Evolutionary conservation across 345 rosid species (phyloP).

Genomic region (Eucalyptus sp.): DNA sequence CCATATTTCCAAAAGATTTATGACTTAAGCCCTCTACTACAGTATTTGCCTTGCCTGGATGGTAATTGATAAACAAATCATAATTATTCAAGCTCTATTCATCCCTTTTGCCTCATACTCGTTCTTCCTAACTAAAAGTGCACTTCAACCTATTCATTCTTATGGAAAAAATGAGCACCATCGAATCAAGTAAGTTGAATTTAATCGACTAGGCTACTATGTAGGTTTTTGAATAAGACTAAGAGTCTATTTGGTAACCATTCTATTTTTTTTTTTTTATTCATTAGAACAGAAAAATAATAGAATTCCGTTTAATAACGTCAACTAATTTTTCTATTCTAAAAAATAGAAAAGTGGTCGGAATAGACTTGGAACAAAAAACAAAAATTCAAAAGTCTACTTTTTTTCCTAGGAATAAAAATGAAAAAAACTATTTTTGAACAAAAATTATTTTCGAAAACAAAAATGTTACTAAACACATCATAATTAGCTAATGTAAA

Average conservation of each 20-base stretch:
- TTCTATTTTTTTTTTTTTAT: too few relatives aligned
- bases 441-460: accelerated
- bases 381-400: accelerated
- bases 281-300: accelerated
- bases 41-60: accelerated
- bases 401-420: too few relatives aligned
- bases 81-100: background rate
- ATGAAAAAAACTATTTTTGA: accelerated
- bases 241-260: accelerated
- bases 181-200: background rate
- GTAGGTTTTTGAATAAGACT: background rate
- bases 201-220: accelerated
- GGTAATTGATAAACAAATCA: background rate
- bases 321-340: too few relatives aligned
- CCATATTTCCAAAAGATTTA: too few relatives aligned
- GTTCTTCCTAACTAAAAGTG: background rate
- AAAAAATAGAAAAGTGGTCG: accelerated
- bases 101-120: accelerated
- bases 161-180: background rate
- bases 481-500: accelerated
- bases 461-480: too few relatives aligned
- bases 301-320: accelerated
- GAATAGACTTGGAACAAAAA: accelerated
- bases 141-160: background rate
- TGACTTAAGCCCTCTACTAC: background rate